Conservation (phyloP, 2,329 filamentous ascomycete genomes). For the Colletotrichum lupini region DNA sequence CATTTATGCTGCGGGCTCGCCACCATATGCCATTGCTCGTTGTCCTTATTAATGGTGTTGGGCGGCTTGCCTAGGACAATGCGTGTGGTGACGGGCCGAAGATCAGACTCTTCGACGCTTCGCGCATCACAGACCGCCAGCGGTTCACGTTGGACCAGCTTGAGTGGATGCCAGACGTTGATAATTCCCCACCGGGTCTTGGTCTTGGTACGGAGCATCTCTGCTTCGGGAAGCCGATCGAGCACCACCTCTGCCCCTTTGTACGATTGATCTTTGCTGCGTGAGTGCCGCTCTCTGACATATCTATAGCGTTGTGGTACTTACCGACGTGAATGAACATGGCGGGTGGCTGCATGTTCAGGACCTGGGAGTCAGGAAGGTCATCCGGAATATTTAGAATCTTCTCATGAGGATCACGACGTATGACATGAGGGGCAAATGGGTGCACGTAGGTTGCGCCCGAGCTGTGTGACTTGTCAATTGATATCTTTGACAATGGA, state of each 20-base stretch:
- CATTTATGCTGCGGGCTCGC: not conserved
- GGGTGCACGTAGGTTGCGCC: not conserved
- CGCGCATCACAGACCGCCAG: conserved; percentile 51
- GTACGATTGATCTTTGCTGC: not conserved
- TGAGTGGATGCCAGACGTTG: conserved; percentile 58
- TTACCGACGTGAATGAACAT: conserved; percentile 2
- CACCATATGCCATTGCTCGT: conserved; percentile 1
- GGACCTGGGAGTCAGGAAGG: not conserved
- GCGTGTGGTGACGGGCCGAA: conserved; percentile 31
- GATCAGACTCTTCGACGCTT: conserved; percentile 50
- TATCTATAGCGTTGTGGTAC: fast-evolving
- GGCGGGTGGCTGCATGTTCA: not conserved
- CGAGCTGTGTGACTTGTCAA: not conserved
- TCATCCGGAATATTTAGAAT: not conserved
- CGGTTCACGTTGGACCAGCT: conserved; percentile 55
- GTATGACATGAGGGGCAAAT: not conserved
- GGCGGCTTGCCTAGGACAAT: not conserved
- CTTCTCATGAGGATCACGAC: not conserved
- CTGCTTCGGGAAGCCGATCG: not conserved
- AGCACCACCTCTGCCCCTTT: not conserved
- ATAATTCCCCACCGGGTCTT: conserved; percentile 11
- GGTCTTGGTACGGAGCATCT: not conserved
- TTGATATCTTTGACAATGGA: too few relatives aligned
- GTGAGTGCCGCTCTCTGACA: not conserved
- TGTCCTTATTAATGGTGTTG: not conserved